These are phyloP conservation scores for Fusarium anguioides DNA, from an alignment of 2,329 filamentous ascomycete species.

Conservation along the genomic window DNA sequence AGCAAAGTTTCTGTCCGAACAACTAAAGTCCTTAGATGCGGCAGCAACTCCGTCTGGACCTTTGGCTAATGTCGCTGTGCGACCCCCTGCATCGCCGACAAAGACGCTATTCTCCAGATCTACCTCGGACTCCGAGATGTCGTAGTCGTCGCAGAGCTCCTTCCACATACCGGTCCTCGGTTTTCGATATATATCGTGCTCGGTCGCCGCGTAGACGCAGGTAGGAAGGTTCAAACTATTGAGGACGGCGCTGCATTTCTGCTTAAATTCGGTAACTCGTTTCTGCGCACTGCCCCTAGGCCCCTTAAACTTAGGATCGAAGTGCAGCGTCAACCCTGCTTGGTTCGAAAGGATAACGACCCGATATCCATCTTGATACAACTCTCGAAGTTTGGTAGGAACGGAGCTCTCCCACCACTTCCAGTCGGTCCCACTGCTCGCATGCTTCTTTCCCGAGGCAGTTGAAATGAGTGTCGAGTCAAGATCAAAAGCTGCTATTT, in stretches of 20 bases:
- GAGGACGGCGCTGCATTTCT: conserved; percentile 78
- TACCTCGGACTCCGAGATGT: conserved; percentile 66
- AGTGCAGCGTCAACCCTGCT: conserved; percentile 79
- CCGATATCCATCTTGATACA: conserved; percentile 78
- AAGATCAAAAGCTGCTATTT: conserved; percentile 78
- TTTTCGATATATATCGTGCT: conserved; percentile 84
- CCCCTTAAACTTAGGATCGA: conserved; percentile 72
- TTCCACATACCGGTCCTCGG: conserved; percentile 91
- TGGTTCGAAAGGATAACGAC: conserved; percentile 91
- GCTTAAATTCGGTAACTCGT: conserved; percentile 82
- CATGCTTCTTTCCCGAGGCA: conserved; percentile 82
- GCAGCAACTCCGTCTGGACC: conserved; percentile 38
- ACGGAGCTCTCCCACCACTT: conserved; percentile 89
- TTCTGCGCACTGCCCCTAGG: conserved; percentile 70
- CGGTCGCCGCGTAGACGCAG: conserved; percentile 87
- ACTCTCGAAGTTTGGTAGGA: conserved; percentile 71
- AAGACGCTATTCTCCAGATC: conserved; percentile 81
- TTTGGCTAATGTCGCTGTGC: conserved; percentile 55
- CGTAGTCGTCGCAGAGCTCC: conserved; percentile 68
- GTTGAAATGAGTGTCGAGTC: conserved; percentile 90
- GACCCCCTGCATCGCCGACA: conserved; percentile 85
- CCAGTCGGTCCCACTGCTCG: conserved; percentile 81
- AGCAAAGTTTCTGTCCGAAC: conserved; percentile 82
- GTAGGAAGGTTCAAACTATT: conserved; percentile 78
- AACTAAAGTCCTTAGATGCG: conserved; percentile 69